Evolutionary conservation across 768 basidiomycete genomes (phyloP), one percentile per base, ranked within the genome.

Genomic region (Russula abietina): DNA sequence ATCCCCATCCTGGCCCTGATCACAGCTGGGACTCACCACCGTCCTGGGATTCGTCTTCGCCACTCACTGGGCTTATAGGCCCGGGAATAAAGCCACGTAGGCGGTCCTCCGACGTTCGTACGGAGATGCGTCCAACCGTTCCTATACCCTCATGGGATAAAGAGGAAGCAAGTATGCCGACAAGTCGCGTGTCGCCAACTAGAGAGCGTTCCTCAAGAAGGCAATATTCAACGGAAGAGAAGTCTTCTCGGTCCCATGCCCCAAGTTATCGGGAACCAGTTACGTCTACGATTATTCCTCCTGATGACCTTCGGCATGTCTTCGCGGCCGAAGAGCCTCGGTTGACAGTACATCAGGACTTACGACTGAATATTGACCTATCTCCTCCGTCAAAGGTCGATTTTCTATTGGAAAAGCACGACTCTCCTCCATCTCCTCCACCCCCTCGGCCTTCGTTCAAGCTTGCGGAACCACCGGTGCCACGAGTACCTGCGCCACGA

Each of bases 41-140:
- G 28, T 38, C 61, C 30, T 58, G 43, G 52, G 62, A 63, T n/a
- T 38, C 61, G n/a, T 33, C 62, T n/a, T 3, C 48, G 17, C 58
- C 55, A 43, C 55, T 60, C 39, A 45, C 54, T 43, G 54, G 38
- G 19, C 30, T 64, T 19, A 59, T 60, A 39, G 62, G 62, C 24
- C 62, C 62, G 19, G 62, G 62, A 33, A 53, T 64, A n/a, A 60
- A 59, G 48, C 62, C 62, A 16, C 62, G 58, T 16, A 41, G 58
- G 26, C 50, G n/a, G 14, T 64, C 62, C 10, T 64, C 58, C 24
- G 62, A 55, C n/a, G 38, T 36, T 59, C 62, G 57, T 41, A 59
- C 52, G 26, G 62, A 60, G 58, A 19, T 36, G 22, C 62, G 38
- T 30, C 57, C 38, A 9, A 14, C 54, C 5, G 58, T 51, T 24